A percentile compares a stretch with the other conserved stretches of the same genome.
Evolutionary conservation across 805 yeast species (phyloP).

Genomic region (Ogataea henricii): DNA sequence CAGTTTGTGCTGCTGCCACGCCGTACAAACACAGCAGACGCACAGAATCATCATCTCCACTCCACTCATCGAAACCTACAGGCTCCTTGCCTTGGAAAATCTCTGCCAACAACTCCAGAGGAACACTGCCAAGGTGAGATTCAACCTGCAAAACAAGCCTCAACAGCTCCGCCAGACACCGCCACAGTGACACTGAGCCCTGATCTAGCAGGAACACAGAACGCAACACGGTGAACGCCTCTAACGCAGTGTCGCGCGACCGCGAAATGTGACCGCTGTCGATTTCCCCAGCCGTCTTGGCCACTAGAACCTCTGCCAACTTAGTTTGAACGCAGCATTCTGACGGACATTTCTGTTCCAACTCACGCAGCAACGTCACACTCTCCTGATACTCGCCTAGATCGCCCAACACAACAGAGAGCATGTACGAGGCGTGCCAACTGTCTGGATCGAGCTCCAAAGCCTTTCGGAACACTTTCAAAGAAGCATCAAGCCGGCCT

Average conservation of each 20-base stretch:
- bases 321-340: slow-evolving; percentile 55
- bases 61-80: not conserved
- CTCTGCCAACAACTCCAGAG: slow-evolving; percentile 31
- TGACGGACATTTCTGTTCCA: slow-evolving; percentile 43
- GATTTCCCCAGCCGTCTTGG: slow-evolving; percentile 54
- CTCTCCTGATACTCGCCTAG: slow-evolving; percentile 70
- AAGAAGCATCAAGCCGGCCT: slow-evolving; percentile 86
- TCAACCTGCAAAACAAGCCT: slow-evolving; percentile 56
- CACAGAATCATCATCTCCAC: slow-evolving; percentile 23
- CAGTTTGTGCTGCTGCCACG: slow-evolving; percentile 50
- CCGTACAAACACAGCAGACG: slow-evolving; percentile 32
- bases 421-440: slow-evolving; percentile 65
- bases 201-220: slow-evolving; percentile 24
- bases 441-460: slow-evolving; percentile 51
- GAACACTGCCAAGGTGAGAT: slow-evolving; percentile 51
- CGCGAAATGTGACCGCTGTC: slow-evolving; percentile 67
- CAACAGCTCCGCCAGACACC: slow-evolving; percentile 58
- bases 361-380: slow-evolving; percentile 43
- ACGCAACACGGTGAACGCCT: slow-evolving; percentile 38
- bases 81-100: slow-evolving; percentile 5
- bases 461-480: slow-evolving; percentile 76
- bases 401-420: slow-evolving; percentile 64
- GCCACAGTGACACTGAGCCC: slow-evolving; percentile 64
- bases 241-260: slow-evolving; percentile 50
- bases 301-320: slow-evolving; percentile 57